Percentiles rank a stretch among this genome's conserved stretches.
Evolutionary conservation across 108 stramenopile genomes (phyloP).

Genomic region (Cyclotella choctawhatcheeana): DNA sequence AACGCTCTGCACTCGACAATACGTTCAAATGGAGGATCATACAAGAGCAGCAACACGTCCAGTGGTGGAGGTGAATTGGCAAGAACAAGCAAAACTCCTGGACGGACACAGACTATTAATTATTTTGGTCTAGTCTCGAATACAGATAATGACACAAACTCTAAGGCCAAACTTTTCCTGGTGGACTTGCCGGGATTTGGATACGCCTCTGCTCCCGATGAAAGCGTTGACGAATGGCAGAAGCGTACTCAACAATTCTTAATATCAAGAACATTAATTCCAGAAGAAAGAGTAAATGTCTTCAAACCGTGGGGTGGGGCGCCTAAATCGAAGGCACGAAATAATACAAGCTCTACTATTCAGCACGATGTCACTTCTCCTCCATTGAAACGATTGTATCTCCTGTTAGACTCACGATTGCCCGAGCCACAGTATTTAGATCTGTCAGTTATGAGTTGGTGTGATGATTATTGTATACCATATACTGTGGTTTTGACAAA

Average conservation of each 20-base stretch:
- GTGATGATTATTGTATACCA: slow-evolving; percentile 79
- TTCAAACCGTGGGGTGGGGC: background rate
- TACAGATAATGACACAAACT: background rate
- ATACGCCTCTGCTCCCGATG: slow-evolving; percentile 72
- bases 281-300: background rate
- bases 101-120: slow-evolving; percentile 92
- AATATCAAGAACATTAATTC: slow-evolving; percentile 32
- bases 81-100: slow-evolving; percentile 82
- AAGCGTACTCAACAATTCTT: slow-evolving; percentile 76
- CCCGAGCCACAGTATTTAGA: slow-evolving; percentile 59
- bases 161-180: slow-evolving; percentile 39
- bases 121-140: slow-evolving; percentile 78
- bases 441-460: slow-evolving; percentile 78
- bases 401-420: slow-evolving; percentile 78
- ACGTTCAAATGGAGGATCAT: slow-evolving; percentile 30
- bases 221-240: slow-evolving; percentile 79
- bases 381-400: slow-evolving; percentile 64
- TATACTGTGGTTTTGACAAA: slow-evolving; percentile 84
- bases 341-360: background rate
- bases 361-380: background rate
- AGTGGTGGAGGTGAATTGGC: slow-evolving; percentile 71
- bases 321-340: background rate
- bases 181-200: slow-evolving; percentile 89
- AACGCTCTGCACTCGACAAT: slow-evolving; percentile 64
- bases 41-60: background rate